Evolutionary conservation across 805 yeast genomes (phyloP).

Genomic region (Yamadazyma ubonensis): DNA sequence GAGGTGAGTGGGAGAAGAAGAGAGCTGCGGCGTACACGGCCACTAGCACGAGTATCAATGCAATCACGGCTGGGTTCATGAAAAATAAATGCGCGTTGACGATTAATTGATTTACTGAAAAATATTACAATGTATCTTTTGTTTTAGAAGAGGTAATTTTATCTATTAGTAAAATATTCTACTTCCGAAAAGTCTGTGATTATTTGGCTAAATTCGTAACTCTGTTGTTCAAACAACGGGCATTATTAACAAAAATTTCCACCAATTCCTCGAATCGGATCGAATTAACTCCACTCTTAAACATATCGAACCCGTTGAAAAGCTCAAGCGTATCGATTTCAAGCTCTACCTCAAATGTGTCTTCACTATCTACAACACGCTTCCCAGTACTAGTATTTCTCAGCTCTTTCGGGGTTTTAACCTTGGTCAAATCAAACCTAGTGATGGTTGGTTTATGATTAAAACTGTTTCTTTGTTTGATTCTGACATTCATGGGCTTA

Average conservation of each 20-base stretch:
- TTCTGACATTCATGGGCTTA: conserved; percentile 57
- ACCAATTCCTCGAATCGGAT: conserved; percentile 45
- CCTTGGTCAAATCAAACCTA: conserved; percentile 69
- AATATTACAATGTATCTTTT: too few species aligned
- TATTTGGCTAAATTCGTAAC: conserved; percentile 40
- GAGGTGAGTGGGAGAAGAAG: conserved; percentile 61
- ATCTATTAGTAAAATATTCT: too few species aligned
- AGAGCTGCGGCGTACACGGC: conserved; percentile 41
- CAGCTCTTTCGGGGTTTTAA: conserved; percentile 37
- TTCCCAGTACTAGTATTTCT: conserved; percentile 38
- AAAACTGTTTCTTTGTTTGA: conserved; percentile 71
- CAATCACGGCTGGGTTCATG: not conserved
- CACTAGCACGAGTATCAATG: not conserved
- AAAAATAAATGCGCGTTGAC: not conserved
- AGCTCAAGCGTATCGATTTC: conserved; percentile 41
- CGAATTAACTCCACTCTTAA: conserved; percentile 36
- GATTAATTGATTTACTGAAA: too few species aligned
- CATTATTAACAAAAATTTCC: conserved; percentile 45
- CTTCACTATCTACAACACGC: conserved; percentile 34
- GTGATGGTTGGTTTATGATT: conserved; percentile 74
- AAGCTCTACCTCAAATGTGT: conserved; percentile 38
- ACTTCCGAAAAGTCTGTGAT: too few species aligned
- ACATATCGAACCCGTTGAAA: conserved; percentile 41
- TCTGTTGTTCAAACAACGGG: conserved; percentile 42
- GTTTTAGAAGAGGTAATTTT: too few species aligned